Percentiles rank a stretch among this genome's conserved stretches.
Conservation (phyloP, 2,329 filamentous ascomycete genomes). For the Davidsoniella australis region DNA sequence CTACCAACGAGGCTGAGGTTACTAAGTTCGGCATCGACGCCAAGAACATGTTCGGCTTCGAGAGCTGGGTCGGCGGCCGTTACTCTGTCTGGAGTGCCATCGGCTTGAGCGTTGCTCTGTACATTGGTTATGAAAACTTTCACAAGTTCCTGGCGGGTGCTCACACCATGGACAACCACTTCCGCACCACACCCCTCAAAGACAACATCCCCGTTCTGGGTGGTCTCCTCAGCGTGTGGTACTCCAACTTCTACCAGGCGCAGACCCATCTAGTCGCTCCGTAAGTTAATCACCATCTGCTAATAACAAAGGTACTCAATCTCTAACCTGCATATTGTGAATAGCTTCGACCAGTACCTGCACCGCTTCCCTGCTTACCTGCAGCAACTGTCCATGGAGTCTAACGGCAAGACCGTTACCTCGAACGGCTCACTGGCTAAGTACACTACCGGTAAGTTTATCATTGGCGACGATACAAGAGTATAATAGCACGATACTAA, state of each 20-base stretch:
- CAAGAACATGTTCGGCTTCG: slow-evolving; percentile 99
- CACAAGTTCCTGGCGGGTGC: slow-evolving; percentile 87
- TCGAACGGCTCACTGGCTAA: slow-evolving; percentile 78
- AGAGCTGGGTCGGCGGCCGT: slow-evolving; percentile 93
- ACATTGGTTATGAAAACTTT: slow-evolving; percentile 97
- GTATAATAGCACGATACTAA: not conserved
- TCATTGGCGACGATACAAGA: too few species aligned
- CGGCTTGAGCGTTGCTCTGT: slow-evolving; percentile 80
- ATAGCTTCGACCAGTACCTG: slow-evolving; percentile 91
- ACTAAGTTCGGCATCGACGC: slow-evolving; percentile 97
- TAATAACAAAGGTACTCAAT: not conserved
- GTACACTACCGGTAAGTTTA: slow-evolving; percentile 64
- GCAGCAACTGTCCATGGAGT: slow-evolving; percentile 98
- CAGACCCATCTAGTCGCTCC: slow-evolving; percentile 96
- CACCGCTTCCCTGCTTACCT: slow-evolving; percentile 98
- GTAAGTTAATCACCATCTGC: slow-evolving; percentile 32
- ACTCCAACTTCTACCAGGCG: slow-evolving; percentile 95
- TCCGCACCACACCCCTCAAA: slow-evolving; percentile 74
- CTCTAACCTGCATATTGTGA: slow-evolving; percentile 7
- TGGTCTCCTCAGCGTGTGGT: slow-evolving; percentile 92
- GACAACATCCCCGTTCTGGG: slow-evolving; percentile 90
- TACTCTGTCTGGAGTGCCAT: slow-evolving; percentile 99
- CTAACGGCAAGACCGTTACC: slow-evolving; percentile 94
- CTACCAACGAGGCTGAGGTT: slow-evolving; percentile 87
- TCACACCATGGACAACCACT: slow-evolving; percentile 97